Evolutionary conservation across 176 grass and related monocot species (phyloP).

Genomic region (Themeda triandra): DNA sequence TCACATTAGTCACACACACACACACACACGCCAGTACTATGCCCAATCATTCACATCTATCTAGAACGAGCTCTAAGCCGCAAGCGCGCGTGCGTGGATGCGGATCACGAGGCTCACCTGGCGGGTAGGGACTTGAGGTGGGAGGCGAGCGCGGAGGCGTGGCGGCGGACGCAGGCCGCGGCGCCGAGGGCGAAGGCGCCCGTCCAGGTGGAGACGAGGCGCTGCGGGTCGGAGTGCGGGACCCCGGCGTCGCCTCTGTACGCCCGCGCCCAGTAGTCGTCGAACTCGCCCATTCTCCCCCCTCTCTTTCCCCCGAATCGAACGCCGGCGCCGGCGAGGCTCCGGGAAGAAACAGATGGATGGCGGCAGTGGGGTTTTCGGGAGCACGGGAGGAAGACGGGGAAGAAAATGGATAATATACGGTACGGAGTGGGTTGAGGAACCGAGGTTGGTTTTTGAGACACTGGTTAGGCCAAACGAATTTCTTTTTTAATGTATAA

Average conservation of each 20-base stretch:
- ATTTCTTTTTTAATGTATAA: too few species aligned
- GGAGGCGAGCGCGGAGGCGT: slow-evolving; percentile 47
- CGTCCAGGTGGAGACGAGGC: slow-evolving; percentile 60
- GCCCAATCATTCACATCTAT: background rate
- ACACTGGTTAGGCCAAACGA: too few species aligned
- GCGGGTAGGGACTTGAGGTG: slow-evolving; percentile 40
- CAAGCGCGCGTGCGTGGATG: background rate
- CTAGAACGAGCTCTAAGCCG: background rate
- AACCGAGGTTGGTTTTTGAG: too few species aligned
- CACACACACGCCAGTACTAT: background rate
- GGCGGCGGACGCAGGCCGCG: slow-evolving; percentile 68
- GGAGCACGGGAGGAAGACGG: background rate
- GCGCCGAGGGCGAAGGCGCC: slow-evolving; percentile 66
- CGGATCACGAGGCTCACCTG: background rate
- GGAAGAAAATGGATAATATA: background rate
- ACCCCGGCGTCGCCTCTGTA: slow-evolving; percentile 84
- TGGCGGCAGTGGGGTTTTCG: background rate
- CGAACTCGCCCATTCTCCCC: slow-evolving; percentile 63
- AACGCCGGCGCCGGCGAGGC: background rate
- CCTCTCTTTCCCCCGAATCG: background rate
- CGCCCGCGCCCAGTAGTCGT: slow-evolving; percentile 60
- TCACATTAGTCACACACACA: background rate
- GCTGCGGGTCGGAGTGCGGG: slow-evolving; percentile 71
- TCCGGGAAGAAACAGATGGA: background rate
- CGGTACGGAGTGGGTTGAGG: too few species aligned